Percentiles rank a stretch among this genome's conserved stretches.
Evolutionary conservation across 768 basidiomycete genomes (phyloP).

Genomic region (Boletus rubropictus): DNA sequence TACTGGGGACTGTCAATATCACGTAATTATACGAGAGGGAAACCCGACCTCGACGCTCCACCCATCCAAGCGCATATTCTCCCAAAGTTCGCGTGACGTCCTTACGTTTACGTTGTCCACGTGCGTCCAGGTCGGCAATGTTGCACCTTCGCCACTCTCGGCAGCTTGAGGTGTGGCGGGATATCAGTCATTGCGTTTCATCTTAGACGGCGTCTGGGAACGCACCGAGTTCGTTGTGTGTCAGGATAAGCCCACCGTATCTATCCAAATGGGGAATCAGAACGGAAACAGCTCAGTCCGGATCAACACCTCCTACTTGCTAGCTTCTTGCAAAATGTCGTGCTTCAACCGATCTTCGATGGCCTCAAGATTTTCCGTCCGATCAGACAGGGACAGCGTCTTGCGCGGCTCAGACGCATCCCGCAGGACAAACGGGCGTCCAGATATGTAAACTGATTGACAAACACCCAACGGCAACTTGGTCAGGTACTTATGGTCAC

Average conservation of each 20-base stretch:
- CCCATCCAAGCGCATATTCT: conserved; percentile 67
- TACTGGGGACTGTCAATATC: conserved; percentile 44
- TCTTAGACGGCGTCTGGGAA: neutral
- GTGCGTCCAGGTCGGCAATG: conserved; percentile 90
- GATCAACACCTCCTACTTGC: conserved; percentile 39
- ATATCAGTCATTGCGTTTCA: conserved; percentile 3
- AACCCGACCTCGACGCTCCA: conserved; percentile 80
- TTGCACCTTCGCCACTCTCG: conserved; percentile 68
- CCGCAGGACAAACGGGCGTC: conserved; percentile 86
- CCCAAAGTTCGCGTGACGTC: conserved; percentile 85
- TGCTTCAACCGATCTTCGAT: conserved; percentile 85
- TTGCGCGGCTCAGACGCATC: conserved; percentile 80
- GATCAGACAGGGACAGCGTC: conserved; percentile 76
- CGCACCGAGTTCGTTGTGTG: conserved; percentile 87
- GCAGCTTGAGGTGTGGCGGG: conserved; percentile 31
- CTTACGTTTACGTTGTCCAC: conserved; percentile 80
- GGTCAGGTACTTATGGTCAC: neutral
- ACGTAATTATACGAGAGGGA: neutral
- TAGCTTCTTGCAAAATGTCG: conserved; percentile 84
- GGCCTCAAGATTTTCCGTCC: conserved; percentile 92
- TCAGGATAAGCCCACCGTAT: conserved; percentile 85
- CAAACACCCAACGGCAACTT: conserved; percentile 3
- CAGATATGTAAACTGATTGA: conserved; percentile 69
- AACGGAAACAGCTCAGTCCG: neutral
- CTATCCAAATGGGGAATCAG: conserved; percentile 34